Conservation (phyloP, 2,329 filamentous ascomycete genomes). For the Fusarium sublunatum region DNA sequence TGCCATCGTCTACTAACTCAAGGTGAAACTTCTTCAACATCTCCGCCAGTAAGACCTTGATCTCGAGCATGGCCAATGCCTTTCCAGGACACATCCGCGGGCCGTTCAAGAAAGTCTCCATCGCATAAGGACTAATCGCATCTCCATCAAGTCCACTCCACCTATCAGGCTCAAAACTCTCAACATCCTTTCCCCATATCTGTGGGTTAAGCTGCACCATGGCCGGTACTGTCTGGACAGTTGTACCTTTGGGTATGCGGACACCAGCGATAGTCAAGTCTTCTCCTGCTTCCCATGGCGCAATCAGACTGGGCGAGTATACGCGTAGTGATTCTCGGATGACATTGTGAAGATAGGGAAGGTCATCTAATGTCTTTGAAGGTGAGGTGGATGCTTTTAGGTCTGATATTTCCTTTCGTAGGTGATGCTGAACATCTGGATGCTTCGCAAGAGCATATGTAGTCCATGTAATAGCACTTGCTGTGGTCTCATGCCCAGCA, state of each 20-base stretch:
- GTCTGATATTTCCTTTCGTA: not conserved
- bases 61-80: slow-evolving; percentile 19
- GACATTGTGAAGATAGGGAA: slow-evolving; percentile 22
- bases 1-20: not conserved
- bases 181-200: slow-evolving; percentile 18
- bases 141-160: not conserved
- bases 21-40: slow-evolving; percentile 18
- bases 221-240: slow-evolving; percentile 19
- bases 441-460: slow-evolving; percentile 17
- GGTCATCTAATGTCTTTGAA: slow-evolving; percentile 10
- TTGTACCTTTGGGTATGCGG: slow-evolving; percentile 20
- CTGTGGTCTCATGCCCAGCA: slow-evolving; percentile 30
- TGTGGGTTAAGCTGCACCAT: slow-evolving; percentile 22
- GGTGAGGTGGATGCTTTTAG: not conserved
- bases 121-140: slow-evolving; percentile 6
- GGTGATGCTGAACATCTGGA: not conserved
- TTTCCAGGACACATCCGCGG: slow-evolving; percentile 31
- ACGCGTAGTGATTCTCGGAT: slow-evolving; percentile 24
- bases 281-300: slow-evolving; percentile 21
- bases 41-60: slow-evolving; percentile 16
- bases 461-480: slow-evolving; percentile 12
- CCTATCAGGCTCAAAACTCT: slow-evolving; percentile 4
- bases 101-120: slow-evolving; percentile 20
- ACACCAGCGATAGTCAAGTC: slow-evolving; percentile 5
- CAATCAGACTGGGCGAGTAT: slow-evolving; percentile 13